Evolutionary conservation across 2,329 filamentous ascomycete species (phyloP), one percentile per base, ranked within the genome.

Genomic region (Neocatenulostroma microsporum): DNA sequence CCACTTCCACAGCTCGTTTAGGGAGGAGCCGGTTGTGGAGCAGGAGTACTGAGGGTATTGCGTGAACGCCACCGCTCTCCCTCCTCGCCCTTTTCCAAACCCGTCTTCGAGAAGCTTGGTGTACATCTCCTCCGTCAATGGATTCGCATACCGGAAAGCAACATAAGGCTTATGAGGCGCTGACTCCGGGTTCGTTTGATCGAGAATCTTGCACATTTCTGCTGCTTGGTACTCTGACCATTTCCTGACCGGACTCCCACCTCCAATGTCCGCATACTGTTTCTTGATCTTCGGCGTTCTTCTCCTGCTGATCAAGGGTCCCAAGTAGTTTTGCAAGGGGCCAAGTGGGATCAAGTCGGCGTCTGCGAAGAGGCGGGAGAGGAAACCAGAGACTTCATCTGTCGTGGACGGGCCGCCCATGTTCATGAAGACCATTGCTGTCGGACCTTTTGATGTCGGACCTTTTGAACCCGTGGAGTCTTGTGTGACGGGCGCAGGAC

Each of bases 1-100:
- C 87, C 88, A 95, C 66, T 93, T 95, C 91, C 91, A 98, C 23
- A 98, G 67, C 66, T 98, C 91, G 56, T 98, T 98, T 39, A 98
- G 66, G 45, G 86, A 94, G 62, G 86, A 94, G 15, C 91, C 91
- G 0, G 91, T 98, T 1, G 91, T 98, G 14, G 87, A 94, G 67
- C 93, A 98, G 14, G 86, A 94, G 64, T 98, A 98, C 61, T 98
- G 91, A 2, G 91, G 91, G 54, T 98, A 98, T 63, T 98, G 91
- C 19, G 89, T 95, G 57, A 98, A 98, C 2, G 91, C 91, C 4
- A 98, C 87, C 2, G 93, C 91, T 40, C 91, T 76, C 3, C 89
- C 89, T n/a, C 88, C 88, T 42, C 78, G 85, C 4, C 89, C 88
- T 36, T 80, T 77, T 9, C 88, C 89, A 57, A 96, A 94, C 0